These are phyloP conservation scores for Fusarium nisikadoi DNA, from an alignment of 2,329 filamentous ascomycete genomes.

Conservation along the genomic window DNA sequence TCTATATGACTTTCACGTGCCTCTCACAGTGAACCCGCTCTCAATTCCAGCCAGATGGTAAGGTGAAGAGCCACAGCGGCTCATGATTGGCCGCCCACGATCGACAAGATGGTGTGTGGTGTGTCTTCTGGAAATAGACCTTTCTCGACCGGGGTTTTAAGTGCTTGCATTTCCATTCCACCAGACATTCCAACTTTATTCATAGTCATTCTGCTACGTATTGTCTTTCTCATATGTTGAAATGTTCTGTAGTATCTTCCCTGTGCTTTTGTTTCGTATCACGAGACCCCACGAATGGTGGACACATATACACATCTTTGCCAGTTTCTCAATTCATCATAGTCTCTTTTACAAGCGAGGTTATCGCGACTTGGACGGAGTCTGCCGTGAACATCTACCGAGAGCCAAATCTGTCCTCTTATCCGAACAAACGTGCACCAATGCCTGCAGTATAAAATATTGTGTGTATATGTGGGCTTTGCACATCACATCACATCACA, in stretches of 20 bases:
- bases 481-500: not conserved
- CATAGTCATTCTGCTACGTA: not conserved
- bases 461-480: not conserved
- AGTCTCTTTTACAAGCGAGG: not conserved
- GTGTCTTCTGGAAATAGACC: slow-evolving; percentile 30
- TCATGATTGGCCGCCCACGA: slow-evolving; percentile 34
- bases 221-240: not conserved
- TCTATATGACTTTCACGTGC: slow-evolving; percentile 14
- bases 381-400: slow-evolving; percentile 26
- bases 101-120: slow-evolving; percentile 8
- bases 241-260: not conserved
- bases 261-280: not conserved
- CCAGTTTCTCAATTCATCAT: not conserved
- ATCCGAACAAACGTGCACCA: slow-evolving; percentile 1
- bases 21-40: not conserved
- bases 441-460: not conserved
- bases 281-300: not conserved
- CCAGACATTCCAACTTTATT: not conserved
- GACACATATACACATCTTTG: not conserved
- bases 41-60: slow-evolving; percentile 32
- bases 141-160: slow-evolving; percentile 41
- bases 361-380: slow-evolving; percentile 3
- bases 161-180: slow-evolving; percentile 40
- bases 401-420: not conserved
- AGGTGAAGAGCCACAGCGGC: slow-evolving; percentile 10